Percentiles rank a stretch among this genome's conserved stretches.
These are phyloP conservation scores for Fusarium subglutinans DNA, from an alignment of 2,329 filamentous ascomycete genomes.

Conservation along the genomic window DNA sequence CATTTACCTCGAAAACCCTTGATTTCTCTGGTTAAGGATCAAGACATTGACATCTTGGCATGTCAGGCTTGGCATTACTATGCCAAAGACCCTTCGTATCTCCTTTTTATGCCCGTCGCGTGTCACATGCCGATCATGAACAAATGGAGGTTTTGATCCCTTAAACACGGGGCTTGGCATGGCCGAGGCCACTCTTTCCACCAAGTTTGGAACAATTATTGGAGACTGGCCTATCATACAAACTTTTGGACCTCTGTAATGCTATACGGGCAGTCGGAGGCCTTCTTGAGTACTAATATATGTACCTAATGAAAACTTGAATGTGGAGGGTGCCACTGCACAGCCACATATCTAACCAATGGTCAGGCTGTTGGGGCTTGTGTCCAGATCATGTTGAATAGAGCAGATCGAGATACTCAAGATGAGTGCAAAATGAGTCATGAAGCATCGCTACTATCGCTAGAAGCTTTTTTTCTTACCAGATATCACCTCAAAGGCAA, in stretches of 20 bases:
- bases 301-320: not conserved
- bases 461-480: too few species aligned
- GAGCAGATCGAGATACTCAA: not conserved
- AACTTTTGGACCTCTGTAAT: not conserved
- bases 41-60: not conserved
- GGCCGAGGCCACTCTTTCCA: conserved; percentile 6
- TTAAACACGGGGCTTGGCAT: conserved; percentile 17
- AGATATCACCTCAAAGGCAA: not conserved
- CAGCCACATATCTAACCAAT: conserved; percentile 2
- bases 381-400: not conserved
- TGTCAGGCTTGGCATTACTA: conserved; percentile 5
- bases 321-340: not conserved
- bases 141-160: not conserved
- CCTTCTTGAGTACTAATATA: not conserved
- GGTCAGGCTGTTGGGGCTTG: not conserved
- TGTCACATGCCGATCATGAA: conserved; percentile 27
- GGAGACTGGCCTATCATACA: not conserved
- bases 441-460: not conserved
- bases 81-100: not conserved
- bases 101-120: conserved; percentile 11
- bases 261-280: conserved; percentile 3
- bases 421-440: not conserved
- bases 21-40: not conserved
- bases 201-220: not conserved
- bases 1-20: not conserved